phyloP scores from a whole-genome alignment of 2,329 filamentous ascomycete genomes.

The Stromatinia cepivora region DNA sequence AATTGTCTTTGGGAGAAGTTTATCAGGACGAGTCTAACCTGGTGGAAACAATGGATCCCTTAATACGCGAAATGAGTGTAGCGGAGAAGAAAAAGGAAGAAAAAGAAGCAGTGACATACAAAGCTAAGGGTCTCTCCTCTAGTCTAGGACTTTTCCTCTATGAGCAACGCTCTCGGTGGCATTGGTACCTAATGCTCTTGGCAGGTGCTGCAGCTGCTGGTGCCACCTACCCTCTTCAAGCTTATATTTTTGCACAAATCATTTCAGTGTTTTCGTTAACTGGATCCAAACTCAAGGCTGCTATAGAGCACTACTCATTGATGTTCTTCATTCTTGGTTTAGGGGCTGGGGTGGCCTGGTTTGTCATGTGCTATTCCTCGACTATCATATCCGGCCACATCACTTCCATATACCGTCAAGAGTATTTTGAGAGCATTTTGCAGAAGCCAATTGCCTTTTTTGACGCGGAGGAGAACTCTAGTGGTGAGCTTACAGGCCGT shows the following conservation, averaged over 20 bases:
- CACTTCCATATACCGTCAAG: conserved; percentile 43
- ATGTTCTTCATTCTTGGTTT: conserved; percentile 52
- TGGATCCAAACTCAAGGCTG: conserved; percentile 29
- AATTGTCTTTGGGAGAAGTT: conserved; percentile 38
- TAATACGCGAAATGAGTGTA: conserved; percentile 32
- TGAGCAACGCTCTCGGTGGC: conserved; percentile 55
- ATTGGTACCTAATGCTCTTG: conserved; percentile 52
- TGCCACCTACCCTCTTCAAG: conserved; percentile 43
- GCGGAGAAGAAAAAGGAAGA: conserved; percentile 30
- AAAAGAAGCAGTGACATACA: conserved; percentile 38
- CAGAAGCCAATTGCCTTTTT: conserved; percentile 47
- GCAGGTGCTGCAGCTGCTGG: conserved; percentile 43
- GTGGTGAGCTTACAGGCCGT: conserved; percentile 49
- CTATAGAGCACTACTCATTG: conserved; percentile 50
- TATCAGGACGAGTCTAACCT: conserved; percentile 35
- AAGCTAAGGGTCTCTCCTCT: conserved; percentile 45
- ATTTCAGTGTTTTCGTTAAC: conserved; percentile 37
- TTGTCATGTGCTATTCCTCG: conserved; percentile 42
- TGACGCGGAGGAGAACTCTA: conserved; percentile 49
- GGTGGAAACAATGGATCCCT: conserved; percentile 31
- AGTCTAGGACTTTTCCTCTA: conserved; percentile 57
- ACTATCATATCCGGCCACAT: conserved; percentile 42
- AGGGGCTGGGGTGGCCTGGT: conserved; percentile 43
- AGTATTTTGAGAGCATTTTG: conserved; percentile 49
- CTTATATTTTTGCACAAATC: conserved; percentile 42